phyloP scores from a whole-genome alignment of 345 rosid species.

The Microcos paniculata region DNA sequence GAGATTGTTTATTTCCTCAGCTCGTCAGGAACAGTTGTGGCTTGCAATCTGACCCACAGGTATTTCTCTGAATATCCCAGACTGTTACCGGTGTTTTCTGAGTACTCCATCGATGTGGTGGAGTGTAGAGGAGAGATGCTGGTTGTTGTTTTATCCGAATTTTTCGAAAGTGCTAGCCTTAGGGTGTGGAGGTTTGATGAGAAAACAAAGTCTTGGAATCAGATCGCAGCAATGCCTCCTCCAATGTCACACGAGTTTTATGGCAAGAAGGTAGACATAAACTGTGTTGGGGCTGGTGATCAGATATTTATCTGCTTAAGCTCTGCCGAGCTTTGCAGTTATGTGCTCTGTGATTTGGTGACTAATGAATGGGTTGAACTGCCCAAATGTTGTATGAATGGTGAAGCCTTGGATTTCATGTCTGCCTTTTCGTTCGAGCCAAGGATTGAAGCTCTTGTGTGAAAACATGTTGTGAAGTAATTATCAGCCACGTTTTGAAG shows the following conservation, averaged over 20 bases:
- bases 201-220: conserved; percentile 50
- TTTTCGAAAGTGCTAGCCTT: conserved; percentile 74
- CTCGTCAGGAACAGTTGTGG: conserved; percentile 63
- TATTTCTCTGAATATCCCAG: conserved; percentile 70
- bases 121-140: conserved; percentile 69
- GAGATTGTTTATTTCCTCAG: conserved; percentile 69
- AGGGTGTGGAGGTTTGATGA: conserved; percentile 75
- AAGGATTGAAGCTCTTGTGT: conserved; percentile 16
- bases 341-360: conserved; percentile 47
- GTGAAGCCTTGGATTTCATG: conserved; percentile 65
- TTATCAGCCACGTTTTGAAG: not conserved
- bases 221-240: conserved; percentile 72
- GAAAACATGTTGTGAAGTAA: not conserved
- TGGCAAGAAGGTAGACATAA: conserved; percentile 72
- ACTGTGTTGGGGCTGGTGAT: conserved; percentile 73
- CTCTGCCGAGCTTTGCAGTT: conserved; percentile 54
- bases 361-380: conserved; percentile 62
- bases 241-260: conserved; percentile 76
- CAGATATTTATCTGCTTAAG: conserved; percentile 70
- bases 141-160: conserved; percentile 70
- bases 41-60: conserved; percentile 53
- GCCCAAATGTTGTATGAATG: conserved; percentile 47
- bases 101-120: conserved; percentile 84
- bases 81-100: conserved; percentile 61
- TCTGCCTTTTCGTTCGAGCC: conserved; percentile 89